Evolutionary conservation across 495 filamentous ascomycete genomes (phyloP).

Genomic region (Penicillium crystallinum): DNA sequence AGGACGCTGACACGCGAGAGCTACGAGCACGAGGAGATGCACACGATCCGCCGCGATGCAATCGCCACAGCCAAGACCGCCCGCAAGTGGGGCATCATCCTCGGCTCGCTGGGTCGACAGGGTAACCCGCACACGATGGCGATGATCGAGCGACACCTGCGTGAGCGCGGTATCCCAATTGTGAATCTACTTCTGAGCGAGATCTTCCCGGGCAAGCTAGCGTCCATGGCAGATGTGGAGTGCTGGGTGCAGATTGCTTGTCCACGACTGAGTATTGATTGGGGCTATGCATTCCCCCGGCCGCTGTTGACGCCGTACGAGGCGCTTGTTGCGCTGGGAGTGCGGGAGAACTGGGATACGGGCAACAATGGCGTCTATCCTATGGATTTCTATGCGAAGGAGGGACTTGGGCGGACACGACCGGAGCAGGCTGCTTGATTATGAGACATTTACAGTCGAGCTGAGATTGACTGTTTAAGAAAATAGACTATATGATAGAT

Average conservation of each 20-base stretch:
- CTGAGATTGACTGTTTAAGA: background rate
- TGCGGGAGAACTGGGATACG: conserved; percentile 68
- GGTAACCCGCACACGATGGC: conserved; percentile 91
- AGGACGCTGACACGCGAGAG: conserved; percentile 82
- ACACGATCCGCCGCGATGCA: conserved; percentile 68
- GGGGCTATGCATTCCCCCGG: conserved; percentile 92
- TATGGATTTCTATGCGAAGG: conserved; percentile 97
- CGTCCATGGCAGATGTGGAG: conserved; percentile 86
- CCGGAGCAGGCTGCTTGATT: conserved; percentile 34
- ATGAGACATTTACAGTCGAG: background rate
- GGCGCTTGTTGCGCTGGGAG: conserved; percentile 79
- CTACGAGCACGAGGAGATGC: conserved; percentile 88
- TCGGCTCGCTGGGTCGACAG: conserved; percentile 87
- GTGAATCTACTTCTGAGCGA: conserved; percentile 83
- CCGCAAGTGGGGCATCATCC: conserved; percentile 87
- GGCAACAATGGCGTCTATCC: conserved; percentile 72
- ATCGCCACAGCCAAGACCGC: conserved; percentile 69
- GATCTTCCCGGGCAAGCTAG: conserved; percentile 93
- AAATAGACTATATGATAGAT: background rate
- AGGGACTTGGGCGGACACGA: conserved; percentile 79
- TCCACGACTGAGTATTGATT: conserved; percentile 91
- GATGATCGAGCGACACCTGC: conserved; percentile 72
- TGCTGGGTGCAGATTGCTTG: conserved; percentile 98
- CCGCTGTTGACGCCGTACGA: conserved; percentile 93
- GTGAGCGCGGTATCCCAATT: conserved; percentile 62